These are phyloP conservation scores for Helotiales sp. DNA, from an alignment of 2,329 filamentous ascomycete species.

Conservation along the genomic window DNA sequence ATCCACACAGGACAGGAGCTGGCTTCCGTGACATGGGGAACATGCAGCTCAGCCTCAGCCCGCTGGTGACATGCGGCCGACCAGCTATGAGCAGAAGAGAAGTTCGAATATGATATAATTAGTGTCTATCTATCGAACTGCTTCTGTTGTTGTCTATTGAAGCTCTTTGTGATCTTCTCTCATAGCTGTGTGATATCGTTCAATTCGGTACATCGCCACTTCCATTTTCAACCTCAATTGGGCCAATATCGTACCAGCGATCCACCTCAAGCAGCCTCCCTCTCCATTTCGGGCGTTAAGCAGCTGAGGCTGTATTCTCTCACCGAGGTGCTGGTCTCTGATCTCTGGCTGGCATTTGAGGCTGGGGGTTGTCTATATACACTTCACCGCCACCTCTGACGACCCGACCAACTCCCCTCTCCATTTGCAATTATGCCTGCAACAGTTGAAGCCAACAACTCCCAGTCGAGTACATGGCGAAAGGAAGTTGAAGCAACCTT, in stretches of 20 bases:
- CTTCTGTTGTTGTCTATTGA: background rate
- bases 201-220: background rate
- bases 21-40: background rate
- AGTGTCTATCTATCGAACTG: background rate
- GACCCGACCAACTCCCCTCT: background rate
- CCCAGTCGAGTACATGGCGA: slow-evolving; percentile 19
- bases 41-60: background rate
- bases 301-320: background rate
- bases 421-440: background rate
- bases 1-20: background rate
- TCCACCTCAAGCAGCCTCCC: background rate
- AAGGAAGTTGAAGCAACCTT: slow-evolving; percentile 39
- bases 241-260: background rate
- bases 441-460: slow-evolving; percentile 21
- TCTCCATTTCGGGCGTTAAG: background rate
- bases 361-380: background rate
- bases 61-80: no score
- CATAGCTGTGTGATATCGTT: background rate
- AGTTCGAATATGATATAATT: no score
- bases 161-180: background rate
- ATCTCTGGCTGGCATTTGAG: background rate
- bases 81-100: no score
- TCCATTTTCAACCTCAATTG: background rate
- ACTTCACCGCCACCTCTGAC: background rate
- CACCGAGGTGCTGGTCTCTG: background rate